Conservation (phyloP, 129 eudicot species). For the sunflower (Helianthus annuus) region HanXRQr2.0-SUNRISE NC_035435.2:173169312-173169811, state of each 20-base stretch:
- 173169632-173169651: not conserved
- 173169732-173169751: constrained; percentile 33
- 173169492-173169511: not conserved
- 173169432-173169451: too few species aligned
- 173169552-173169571: not conserved
- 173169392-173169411: too few species aligned
- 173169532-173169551: not conserved
- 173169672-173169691: constrained; percentile 34
- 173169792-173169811: constrained; percentile 33
- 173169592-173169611: not conserved
- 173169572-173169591: not conserved
- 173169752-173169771: constrained; percentile 45
- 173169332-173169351: too few species aligned
- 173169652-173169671: not conserved
- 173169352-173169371: too few species aligned
- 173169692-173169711: constrained; percentile 41
- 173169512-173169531: not conserved
- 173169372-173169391: too few species aligned
- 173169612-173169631: not conserved
- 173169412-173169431: too few species aligned
- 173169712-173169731: constrained; percentile 36
- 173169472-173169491: too few species aligned
- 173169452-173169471: too few species aligned
- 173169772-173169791: constrained; percentile 52
- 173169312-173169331: too few species aligned